Evolutionary conservation across 2,329 filamentous ascomycete species (phyloP), one percentile per base, ranked within the genome.

Genomic region (Diatrype stigma): DNA sequence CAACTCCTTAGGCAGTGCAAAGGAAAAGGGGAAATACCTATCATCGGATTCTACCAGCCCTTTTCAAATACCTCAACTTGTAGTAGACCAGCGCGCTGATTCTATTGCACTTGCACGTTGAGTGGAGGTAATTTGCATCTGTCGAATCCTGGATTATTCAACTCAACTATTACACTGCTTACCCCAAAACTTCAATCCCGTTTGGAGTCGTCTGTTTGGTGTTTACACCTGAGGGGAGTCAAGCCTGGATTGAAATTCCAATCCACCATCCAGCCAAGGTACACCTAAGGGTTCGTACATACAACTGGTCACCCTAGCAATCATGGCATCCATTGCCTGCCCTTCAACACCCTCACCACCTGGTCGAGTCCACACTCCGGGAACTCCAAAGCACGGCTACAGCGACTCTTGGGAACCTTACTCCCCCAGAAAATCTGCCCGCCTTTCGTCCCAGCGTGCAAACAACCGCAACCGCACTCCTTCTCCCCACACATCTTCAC

Each of bases 401-500:
- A 75, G 78, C 58, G 87, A 92, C 69, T 71, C 76, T 56, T 91
- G 85, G 76, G 80, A 89, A 63, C 87, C 87, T 42, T 91, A 84
- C 64, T 83, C 85, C 53, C 84, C 86, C 49, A 81, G 86, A 67
- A 86, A 87, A 62, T 87, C 84, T 3, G 78, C 80, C 53, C 80
- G 86, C 58, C 77, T 89, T 59, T 81, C 81, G 51, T 75, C 76
- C 40, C 79, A 84, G 60, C 75, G 76, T 57, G 62, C 70, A 44
- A 61, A 70, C 53, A 70, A 73, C 62, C 75, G 75, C 65, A 84
- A 75, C 62, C 77, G 76, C 67, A 85, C 82, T 2, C 81, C 82
- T 21, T 83, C 80, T 3, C 80, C 82, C 38, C 59, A 59, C 40
- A 51, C 52, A 30, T 26, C 51, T 28, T 45, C 48, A 32, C 49